Percentiles rank a stretch among this genome's conserved stretches.
Evolutionary conservation across 805 yeast species (phyloP).

Genomic region (Starmera pachycereana): DNA sequence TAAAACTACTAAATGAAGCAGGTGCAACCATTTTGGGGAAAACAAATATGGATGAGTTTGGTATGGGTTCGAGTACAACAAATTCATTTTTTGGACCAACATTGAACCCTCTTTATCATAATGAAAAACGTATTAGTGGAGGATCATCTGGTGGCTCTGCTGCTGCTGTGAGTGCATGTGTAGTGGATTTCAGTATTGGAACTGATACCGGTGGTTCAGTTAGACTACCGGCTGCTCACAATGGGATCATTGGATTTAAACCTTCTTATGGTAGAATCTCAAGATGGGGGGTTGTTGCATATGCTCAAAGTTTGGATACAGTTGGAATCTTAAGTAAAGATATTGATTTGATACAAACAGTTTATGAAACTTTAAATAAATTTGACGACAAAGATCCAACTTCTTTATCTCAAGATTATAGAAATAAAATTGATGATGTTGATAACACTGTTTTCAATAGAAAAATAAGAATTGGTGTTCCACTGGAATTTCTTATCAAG

Average conservation of each 20-base stretch:
- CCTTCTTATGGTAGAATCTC: conserved; percentile 91
- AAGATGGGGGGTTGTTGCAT: conserved; percentile 84
- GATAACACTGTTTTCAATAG: background rate
- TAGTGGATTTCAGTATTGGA: conserved; percentile 73
- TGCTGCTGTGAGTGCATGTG: conserved; percentile 70
- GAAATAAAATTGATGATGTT: conserved; percentile 20
- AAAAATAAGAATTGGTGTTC: conserved; percentile 55
- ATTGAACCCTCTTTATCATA: conserved; percentile 37
- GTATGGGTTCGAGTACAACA: conserved; percentile 80
- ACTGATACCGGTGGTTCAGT: conserved; percentile 98
- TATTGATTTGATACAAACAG: conserved; percentile 32
- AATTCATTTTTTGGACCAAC: conserved; percentile 49
- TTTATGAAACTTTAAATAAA: conserved; percentile 45
- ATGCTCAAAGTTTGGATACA: conserved; percentile 91
- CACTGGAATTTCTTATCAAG: conserved; percentile 51
- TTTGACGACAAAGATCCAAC: conserved; percentile 79
- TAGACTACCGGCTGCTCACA: conserved; percentile 82
- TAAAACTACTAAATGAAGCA: conserved; percentile 35
- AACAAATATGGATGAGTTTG: conserved; percentile 92
- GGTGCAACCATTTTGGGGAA: conserved; percentile 64
- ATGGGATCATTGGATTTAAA: conserved; percentile 79
- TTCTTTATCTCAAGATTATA: conserved; percentile 27
- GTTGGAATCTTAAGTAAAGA: conserved; percentile 70
- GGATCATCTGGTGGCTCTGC: conserved; percentile 98
- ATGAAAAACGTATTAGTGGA: conserved; percentile 46